Evolutionary conservation across 208 protist genomes (phyloP).

Genomic region (Trypanosoma scelopori): DNA sequence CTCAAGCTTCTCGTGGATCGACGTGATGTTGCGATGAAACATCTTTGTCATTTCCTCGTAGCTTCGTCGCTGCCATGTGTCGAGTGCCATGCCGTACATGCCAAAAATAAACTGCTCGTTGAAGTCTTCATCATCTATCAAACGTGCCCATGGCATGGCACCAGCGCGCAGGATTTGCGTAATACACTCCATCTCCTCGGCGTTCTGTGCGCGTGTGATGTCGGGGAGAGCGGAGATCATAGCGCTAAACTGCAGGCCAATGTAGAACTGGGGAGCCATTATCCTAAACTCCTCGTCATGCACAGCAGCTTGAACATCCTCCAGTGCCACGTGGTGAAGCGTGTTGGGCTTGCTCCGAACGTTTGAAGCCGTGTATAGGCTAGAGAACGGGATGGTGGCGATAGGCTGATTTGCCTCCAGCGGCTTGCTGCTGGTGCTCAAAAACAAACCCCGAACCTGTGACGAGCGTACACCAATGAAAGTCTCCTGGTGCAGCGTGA

Average conservation of each 20-base stretch:
- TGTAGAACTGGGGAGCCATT: constrained; percentile 86
- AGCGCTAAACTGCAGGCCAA: constrained; percentile 80
- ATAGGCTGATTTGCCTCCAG: constrained; percentile 75
- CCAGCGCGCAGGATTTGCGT: constrained; percentile 43
- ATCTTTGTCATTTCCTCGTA: constrained; percentile 83
- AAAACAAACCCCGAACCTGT: constrained; percentile 82
- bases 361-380: constrained; percentile 68
- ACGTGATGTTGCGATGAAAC: constrained; percentile 60
- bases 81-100: constrained; percentile 91
- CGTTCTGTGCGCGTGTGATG: constrained; percentile 37
- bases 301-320: constrained; percentile 62
- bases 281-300: constrained; percentile 69
- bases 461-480: constrained; percentile 85
- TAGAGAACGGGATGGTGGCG: constrained; percentile 73
- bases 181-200: constrained; percentile 44
- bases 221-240: constrained; percentile 73
- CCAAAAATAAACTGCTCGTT: constrained; percentile 86
- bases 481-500: constrained; percentile 65
- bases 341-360: constrained; percentile 68
- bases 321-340: constrained; percentile 53
- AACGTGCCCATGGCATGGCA: constrained; percentile 77
- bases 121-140: constrained; percentile 91
- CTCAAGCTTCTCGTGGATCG: constrained; percentile 54
- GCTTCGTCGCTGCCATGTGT: constrained; percentile 84
- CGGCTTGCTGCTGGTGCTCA: constrained; percentile 31